Conservation (phyloP, 805 yeast genomes). For the Brettanomyces custersianus region DNA sequence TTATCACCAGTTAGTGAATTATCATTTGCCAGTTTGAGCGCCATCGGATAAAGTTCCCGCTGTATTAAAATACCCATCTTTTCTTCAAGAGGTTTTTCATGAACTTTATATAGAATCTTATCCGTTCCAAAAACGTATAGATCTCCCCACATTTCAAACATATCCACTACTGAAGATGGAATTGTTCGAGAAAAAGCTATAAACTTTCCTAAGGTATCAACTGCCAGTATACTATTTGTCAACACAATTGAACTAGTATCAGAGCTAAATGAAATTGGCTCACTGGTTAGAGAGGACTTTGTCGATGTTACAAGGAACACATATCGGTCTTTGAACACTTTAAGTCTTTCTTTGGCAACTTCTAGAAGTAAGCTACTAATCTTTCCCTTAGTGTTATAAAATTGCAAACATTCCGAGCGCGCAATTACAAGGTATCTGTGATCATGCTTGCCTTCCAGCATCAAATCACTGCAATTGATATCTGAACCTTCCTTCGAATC, state of each 20-base stretch:
- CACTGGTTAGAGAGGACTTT: not conserved
- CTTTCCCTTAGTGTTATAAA: conserved; percentile 48
- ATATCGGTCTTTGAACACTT: conserved; percentile 36
- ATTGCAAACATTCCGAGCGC: conserved; percentile 51
- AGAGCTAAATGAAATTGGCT: conserved; percentile 28
- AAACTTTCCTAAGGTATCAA: conserved; percentile 64
- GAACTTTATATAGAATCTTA: conserved; percentile 61
- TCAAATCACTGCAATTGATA: conserved; percentile 36
- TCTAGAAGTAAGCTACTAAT: conserved; percentile 48
- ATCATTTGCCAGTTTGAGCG: conserved; percentile 52
- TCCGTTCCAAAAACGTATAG: conserved; percentile 60
- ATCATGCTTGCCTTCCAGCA: conserved; percentile 7
- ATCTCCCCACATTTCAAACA: conserved; percentile 49
- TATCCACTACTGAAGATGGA: conserved; percentile 52
- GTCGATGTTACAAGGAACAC: conserved; percentile 37
- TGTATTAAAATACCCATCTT: conserved; percentile 62
- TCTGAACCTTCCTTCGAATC: conserved; percentile 40
- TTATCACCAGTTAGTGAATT: conserved; percentile 17
- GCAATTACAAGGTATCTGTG: conserved; percentile 47
- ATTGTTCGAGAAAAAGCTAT: conserved; percentile 62
- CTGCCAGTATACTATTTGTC: conserved; percentile 51
- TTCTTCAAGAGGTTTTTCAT: conserved; percentile 57
- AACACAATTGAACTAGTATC: conserved; percentile 23
- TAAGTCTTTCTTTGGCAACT: conserved; percentile 43
- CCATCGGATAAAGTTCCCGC: conserved; percentile 63